These are phyloP conservation scores for Chaetoceros tenuissimus DNA, from an alignment of 108 stramenopile species.

Conservation along the genomic window DNA sequence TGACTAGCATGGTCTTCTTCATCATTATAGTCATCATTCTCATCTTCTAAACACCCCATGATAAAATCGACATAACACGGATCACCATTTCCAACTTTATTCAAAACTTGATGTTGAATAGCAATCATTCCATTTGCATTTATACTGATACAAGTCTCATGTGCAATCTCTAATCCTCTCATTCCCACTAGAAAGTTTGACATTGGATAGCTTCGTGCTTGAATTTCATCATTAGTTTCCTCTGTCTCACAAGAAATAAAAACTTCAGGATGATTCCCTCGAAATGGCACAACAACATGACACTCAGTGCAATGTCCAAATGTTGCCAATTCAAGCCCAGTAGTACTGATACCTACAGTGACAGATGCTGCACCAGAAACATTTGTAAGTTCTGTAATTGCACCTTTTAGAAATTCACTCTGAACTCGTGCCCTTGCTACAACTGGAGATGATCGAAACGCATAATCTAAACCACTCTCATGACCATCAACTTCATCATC, in stretches of 20 bases:
- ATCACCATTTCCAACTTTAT: conserved; percentile 17
- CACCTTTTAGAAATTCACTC: conserved; percentile 31
- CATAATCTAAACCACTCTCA: conserved; percentile 23
- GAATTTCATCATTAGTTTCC: neutral
- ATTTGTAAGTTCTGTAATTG: conserved; percentile 38
- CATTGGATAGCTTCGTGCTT: conserved; percentile 26
- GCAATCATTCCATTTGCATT: conserved; percentile 66
- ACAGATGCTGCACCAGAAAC: conserved; percentile 38
- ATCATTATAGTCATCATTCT: conserved; percentile 3
- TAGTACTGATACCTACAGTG: conserved; percentile 21
- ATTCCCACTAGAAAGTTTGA: conserved; percentile 36
- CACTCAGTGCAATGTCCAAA: conserved; percentile 38
- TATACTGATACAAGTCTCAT: conserved; percentile 59
- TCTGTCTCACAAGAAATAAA: conserved; percentile 2
- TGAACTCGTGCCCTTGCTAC: conserved; percentile 42
- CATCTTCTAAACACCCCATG: conserved; percentile 42
- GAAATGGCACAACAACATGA: conserved; percentile 14
- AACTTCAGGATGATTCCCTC: conserved; percentile 17
- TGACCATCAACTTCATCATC: conserved; percentile 11
- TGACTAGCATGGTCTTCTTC: neutral
- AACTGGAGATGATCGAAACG: conserved; percentile 45
- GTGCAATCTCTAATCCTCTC: conserved; percentile 51
- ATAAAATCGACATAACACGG: conserved; percentile 64
- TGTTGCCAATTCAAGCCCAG: conserved; percentile 41
- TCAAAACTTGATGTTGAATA: conserved; percentile 58